Conservation (phyloP, 441 rosid species). For the Manihot esculenta region DNA sequence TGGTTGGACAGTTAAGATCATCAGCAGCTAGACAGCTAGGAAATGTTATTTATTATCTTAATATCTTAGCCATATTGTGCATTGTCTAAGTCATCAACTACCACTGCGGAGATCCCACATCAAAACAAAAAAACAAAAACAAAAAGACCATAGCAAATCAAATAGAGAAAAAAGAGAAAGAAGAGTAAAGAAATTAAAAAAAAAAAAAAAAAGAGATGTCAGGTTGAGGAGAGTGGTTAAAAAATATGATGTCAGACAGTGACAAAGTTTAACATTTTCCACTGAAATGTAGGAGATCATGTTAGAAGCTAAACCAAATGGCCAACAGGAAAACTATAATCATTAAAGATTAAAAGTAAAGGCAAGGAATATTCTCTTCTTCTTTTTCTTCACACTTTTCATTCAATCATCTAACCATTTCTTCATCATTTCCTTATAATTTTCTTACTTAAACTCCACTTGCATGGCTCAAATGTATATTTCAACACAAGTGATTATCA, state of each 20-base stretch:
- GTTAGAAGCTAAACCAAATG: constrained; percentile 32
- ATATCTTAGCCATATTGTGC: not conserved
- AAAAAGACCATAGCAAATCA: not conserved
- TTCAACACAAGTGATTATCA: no score
- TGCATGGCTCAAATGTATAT: no score
- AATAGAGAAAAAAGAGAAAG: not conserved
- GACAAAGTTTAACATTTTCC: constrained; percentile 55
- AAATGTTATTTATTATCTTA: constrained; percentile 18
- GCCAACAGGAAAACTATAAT: constrained; percentile 40
- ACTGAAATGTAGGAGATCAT: constrained; percentile 57
- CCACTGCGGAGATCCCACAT: constrained; percentile 20
- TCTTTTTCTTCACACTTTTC: constrained; percentile 2
- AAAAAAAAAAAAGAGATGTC: constrained; percentile 20
- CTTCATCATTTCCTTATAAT: not conserved
- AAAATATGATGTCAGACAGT: constrained; percentile 41
- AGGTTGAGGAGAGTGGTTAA: constrained; percentile 32
- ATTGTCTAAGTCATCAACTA: constrained; percentile 21
- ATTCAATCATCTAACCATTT: not conserved
- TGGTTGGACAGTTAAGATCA: constrained; percentile 30
- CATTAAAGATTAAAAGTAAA: constrained; percentile 32
- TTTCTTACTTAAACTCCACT: no score
- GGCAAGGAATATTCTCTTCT: constrained; percentile 37
- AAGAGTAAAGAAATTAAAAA: not conserved
- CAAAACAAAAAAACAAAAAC: no score
- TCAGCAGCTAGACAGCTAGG: constrained; percentile 26